Percentiles rank a stretch among this genome's conserved stretches.
These are phyloP conservation scores for Phalaenopsis aphrodite DNA, from an alignment of 106 monocot genomes.

Conservation along the genomic window DNA sequence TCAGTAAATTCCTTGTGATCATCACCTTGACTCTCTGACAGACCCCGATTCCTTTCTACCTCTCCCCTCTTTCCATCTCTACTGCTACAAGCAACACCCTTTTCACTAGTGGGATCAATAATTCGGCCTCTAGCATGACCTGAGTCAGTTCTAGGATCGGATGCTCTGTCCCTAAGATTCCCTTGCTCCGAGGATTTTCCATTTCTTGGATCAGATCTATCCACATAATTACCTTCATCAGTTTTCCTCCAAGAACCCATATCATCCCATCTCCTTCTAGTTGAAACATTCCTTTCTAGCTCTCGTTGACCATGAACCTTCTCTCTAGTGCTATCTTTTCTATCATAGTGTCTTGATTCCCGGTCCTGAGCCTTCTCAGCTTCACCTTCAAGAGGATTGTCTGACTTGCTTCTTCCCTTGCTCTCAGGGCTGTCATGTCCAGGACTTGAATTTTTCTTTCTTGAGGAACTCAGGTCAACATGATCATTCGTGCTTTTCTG, in stretches of 20 bases:
- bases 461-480: constrained; percentile 32
- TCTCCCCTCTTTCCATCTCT: constrained; percentile 19
- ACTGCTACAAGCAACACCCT: constrained; percentile 6
- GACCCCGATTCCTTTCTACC: constrained; percentile 20
- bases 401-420: constrained; percentile 26
- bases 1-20: constrained; percentile 17
- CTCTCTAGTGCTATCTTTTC: constrained; percentile 42
- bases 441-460: constrained; percentile 22
- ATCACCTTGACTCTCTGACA: constrained; percentile 28
- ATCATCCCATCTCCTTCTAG: constrained; percentile 49
- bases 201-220: constrained; percentile 33
- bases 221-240: constrained; percentile 24
- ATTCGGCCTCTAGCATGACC: constrained; percentile 10
- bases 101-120: constrained; percentile 16
- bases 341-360: constrained; percentile 42
- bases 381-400: constrained; percentile 33
- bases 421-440: constrained; percentile 29
- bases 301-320: constrained; percentile 30
- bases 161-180: constrained; percentile 15
- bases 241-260: constrained; percentile 24
- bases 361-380: constrained; percentile 31
- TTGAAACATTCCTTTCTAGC: constrained; percentile 21
- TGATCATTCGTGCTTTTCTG: constrained; percentile 37
- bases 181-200: constrained; percentile 27
- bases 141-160: constrained; percentile 28